phyloP scores from a whole-genome alignment of 192 early-diverging fungal species.

The Powellomyces hirtus region DNA sequence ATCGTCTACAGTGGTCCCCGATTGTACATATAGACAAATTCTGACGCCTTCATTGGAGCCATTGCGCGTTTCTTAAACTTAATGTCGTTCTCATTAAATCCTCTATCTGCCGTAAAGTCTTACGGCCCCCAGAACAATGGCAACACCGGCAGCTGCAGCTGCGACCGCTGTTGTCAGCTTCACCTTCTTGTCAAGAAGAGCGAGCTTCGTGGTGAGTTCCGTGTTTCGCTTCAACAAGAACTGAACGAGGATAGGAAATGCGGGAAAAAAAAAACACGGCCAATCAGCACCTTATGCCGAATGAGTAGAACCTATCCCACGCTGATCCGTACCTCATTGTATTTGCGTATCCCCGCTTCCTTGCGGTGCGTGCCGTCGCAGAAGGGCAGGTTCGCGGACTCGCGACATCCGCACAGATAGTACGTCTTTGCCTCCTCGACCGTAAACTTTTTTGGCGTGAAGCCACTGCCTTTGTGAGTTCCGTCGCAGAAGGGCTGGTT shows the following conservation, averaged over 20 bases:
- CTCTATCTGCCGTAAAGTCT: too few relatives aligned
- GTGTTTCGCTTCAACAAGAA: conserved; percentile 41
- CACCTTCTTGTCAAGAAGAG: not conserved
- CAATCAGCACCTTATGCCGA: not conserved
- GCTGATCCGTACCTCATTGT: conserved; percentile 35
- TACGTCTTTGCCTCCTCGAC: conserved; percentile 40
- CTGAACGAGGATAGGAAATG: not conserved
- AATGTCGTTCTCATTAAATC: too few relatives aligned
- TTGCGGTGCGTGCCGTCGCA: conserved; percentile 46
- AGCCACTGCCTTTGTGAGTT: conserved; percentile 35
- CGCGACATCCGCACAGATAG: conserved; percentile 39
- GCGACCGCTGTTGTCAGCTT: not conserved
- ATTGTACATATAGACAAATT: too few relatives aligned
- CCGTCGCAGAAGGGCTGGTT: conserved; percentile 51
- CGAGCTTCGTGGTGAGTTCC: conserved; percentile 28
- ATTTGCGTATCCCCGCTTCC: conserved; percentile 40
- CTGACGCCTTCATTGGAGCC: too few relatives aligned
- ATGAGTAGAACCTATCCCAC: too few relatives aligned
- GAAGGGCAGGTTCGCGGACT: conserved; percentile 31
- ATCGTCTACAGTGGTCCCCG: too few relatives aligned
- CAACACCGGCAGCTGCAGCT: not conserved
- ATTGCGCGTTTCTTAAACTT: too few relatives aligned
- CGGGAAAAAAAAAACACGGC: not conserved
- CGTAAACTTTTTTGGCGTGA: conserved; percentile 35
- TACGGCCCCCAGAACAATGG: too few relatives aligned